phyloP scores from a whole-genome alignment of 805 yeast genomes.

The Suhomyces canberraensis region DNA sequence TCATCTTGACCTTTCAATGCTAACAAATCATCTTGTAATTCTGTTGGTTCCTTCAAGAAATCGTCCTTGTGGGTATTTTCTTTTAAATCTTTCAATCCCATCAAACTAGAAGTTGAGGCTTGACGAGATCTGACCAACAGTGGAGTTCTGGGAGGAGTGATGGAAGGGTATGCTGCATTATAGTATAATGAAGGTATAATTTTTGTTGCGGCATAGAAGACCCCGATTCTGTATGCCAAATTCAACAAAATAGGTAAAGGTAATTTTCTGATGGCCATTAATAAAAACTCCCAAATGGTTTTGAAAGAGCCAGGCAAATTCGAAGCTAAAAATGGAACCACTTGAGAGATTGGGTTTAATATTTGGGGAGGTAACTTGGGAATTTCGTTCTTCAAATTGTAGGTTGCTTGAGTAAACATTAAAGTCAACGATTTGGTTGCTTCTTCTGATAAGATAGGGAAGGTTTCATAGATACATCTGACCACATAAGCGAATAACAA shows the following conservation, averaged over 20 bases:
- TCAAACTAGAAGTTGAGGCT: slow-evolving; percentile 16
- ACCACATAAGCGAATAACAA: slow-evolving; percentile 86
- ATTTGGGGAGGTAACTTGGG: slow-evolving; percentile 36
- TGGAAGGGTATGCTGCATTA: slow-evolving; percentile 29
- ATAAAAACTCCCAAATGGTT: slow-evolving; percentile 52
- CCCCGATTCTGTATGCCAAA: slow-evolving; percentile 79
- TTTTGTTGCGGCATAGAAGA: slow-evolving; percentile 88
- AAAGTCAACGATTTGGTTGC: slow-evolving; percentile 32
- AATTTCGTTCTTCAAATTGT: slow-evolving; percentile 31
- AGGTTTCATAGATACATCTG: slow-evolving; percentile 87
- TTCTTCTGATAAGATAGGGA: slow-evolving; percentile 75
- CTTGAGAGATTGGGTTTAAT: slow-evolving; percentile 22
- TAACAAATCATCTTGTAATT: neutral
- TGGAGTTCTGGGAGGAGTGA: slow-evolving; percentile 41
- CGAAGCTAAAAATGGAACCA: slow-evolving; percentile 46
- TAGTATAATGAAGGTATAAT: slow-evolving; percentile 77
- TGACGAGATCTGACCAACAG: slow-evolving; percentile 32
- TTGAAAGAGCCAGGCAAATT: slow-evolving; percentile 52
- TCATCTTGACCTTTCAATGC: neutral
- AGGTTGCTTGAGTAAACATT: slow-evolving; percentile 32
- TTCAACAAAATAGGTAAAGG: slow-evolving; percentile 81
- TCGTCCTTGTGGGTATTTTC: neutral
- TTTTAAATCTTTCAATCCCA: no score
- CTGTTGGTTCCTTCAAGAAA: neutral
- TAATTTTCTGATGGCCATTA: slow-evolving; percentile 54